Conservation (phyloP, 441 rosid genomes). For the Theobroma grandiflorum region DNA sequence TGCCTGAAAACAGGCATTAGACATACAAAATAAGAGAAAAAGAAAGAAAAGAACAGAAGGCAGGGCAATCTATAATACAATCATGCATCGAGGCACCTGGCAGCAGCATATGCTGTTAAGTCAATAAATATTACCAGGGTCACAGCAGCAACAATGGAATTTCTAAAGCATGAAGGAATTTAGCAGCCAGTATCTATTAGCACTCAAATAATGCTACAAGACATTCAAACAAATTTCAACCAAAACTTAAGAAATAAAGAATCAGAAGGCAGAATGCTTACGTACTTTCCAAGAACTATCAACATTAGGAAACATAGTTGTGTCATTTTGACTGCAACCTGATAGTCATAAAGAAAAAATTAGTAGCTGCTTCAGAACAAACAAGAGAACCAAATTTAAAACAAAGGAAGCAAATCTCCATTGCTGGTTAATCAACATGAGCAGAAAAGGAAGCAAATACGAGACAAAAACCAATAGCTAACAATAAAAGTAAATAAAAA, state of each 20-base stretch:
- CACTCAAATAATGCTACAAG: neutral
- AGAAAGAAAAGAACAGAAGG: neutral
- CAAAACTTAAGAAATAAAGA: conserved; percentile 16
- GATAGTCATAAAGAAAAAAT: conserved; percentile 34
- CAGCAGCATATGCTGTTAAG: neutral
- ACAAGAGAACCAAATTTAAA: conserved; percentile 14
- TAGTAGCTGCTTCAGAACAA: conserved; percentile 23
- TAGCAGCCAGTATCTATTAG: neutral
- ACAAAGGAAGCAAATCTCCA: neutral
- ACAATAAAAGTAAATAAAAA: neutral
- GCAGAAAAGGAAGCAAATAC: neutral
- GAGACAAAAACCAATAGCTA: neutral
- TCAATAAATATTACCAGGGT: neutral
- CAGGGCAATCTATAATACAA: neutral
- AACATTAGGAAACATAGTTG: conserved; percentile 73
- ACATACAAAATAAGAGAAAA: neutral
- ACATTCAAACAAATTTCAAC: neutral
- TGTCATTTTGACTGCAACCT: conserved; percentile 69
- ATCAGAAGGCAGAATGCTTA: conserved; percentile 18
- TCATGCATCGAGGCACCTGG: neutral
- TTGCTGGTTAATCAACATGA: conserved; percentile 8
- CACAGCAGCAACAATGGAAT: neutral
- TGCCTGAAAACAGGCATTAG: conserved; percentile 1
- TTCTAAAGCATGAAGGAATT: neutral
- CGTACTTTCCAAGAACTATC: conserved; percentile 92